A percentile compares a stretch with the other conserved stretches of the same genome.
Evolutionary conservation across 257 asterid genomes (phyloP).

Genomic region (Cruciata laevipes): DNA sequence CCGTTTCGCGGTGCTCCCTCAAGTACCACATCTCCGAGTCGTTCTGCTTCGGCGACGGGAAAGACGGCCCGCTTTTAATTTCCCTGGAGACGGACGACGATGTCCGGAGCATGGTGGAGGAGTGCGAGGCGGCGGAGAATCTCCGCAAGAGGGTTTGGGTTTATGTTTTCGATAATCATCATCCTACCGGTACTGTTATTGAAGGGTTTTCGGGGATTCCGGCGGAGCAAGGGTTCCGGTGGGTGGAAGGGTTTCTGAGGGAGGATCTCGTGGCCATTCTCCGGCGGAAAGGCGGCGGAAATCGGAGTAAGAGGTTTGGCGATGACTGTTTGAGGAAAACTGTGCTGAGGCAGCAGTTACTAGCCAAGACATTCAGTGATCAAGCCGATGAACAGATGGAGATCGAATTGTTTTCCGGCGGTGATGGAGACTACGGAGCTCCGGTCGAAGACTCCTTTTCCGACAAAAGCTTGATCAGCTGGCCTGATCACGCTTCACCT

Average conservation of each 20-base stretch:
- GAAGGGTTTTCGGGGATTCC: conserved; percentile 2
- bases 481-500: conserved; percentile 1
- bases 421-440: conserved; percentile 5
- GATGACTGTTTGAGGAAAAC: conserved; percentile 23
- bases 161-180: conserved; percentile 19
- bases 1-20: conserved; percentile 6
- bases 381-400: conserved; percentile 1
- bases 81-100: conserved; percentile 18
- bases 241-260: not conserved
- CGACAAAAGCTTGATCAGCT: not conserved
- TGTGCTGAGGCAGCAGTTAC: conserved; percentile 19
- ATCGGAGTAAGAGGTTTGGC: conserved; percentile 7
- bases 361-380: conserved; percentile 6
- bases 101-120: conserved; percentile 21
- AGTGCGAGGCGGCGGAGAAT: conserved; percentile 12
- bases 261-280: conserved; percentile 6
- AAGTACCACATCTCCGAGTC: conserved; percentile 12
- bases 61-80: not conserved
- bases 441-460: conserved; percentile 9
- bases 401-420: conserved; percentile 1
- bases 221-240: not conserved
- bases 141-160: conserved; percentile 20
- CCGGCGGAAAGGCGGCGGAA: not conserved
- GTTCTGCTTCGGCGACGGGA: not conserved
- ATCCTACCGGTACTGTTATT: not conserved